These are phyloP conservation scores for Brassica rapa DNA, from an alignment of 345 rosid genomes.

Conservation along the genomic window DNA sequence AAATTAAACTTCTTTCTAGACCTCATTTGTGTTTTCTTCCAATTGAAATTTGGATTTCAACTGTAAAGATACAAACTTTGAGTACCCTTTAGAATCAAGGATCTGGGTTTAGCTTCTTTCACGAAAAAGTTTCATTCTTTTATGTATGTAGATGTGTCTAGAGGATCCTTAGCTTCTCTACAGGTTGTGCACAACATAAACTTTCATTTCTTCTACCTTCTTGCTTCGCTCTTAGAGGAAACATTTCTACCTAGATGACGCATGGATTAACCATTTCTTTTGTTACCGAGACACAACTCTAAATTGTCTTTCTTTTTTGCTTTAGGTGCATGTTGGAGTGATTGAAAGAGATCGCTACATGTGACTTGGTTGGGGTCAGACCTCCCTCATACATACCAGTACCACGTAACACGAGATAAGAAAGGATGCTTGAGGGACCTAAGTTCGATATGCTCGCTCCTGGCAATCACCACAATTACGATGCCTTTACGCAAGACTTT, in stretches of 20 bases:
- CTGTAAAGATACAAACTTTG: constrained; percentile 2
- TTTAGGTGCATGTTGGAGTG: constrained; percentile 26
- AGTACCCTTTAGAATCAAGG: background rate
- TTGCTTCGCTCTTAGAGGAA: constrained; percentile 8
- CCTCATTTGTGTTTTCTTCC: no score
- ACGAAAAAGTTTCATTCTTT: background rate
- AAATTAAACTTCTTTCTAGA: no score
- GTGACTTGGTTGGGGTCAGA: constrained; percentile 4
- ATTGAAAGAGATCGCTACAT: constrained; percentile 15
- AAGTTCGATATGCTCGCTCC: constrained; percentile 45
- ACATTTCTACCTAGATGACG: background rate
- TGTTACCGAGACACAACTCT: background rate
- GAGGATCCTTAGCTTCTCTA: background rate
- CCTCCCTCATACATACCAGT: background rate
- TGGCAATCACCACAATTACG: constrained; percentile 48
- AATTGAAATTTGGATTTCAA: constrained; percentile 7
- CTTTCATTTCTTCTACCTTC: background rate
- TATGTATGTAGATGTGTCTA: constrained; percentile 2
- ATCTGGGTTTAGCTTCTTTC: constrained; percentile 21
- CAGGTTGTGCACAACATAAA: background rate
- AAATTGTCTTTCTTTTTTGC: constrained; percentile 5
- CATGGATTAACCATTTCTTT: background rate
- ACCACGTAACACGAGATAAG: constrained; percentile 14
- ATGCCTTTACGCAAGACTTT: constrained; percentile 58
- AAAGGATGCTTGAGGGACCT: constrained; percentile 44